Evolutionary conservation across 164 flowering plant genomes (phyloP).

Genomic region (Magnolia kwangsiensis): DNA sequence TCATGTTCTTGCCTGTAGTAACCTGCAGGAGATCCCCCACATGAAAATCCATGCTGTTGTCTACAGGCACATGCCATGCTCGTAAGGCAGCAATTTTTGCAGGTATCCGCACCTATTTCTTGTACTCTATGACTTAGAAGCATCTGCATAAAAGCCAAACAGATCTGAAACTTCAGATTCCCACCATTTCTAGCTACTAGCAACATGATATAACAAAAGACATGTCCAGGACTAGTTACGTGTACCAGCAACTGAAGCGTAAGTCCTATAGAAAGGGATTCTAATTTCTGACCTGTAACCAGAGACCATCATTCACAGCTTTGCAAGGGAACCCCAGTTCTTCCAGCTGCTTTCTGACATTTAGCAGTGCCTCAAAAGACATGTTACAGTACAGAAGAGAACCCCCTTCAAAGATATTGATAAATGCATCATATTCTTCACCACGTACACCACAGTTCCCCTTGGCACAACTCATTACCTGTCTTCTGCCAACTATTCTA

Average conservation of each 20-base stretch:
- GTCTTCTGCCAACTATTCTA: slow-evolving; percentile 73
- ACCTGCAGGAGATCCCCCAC: slow-evolving; percentile 45
- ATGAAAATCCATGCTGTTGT: slow-evolving; percentile 62
- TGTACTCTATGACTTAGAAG: slow-evolving; percentile 89
- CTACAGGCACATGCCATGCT: slow-evolving; percentile 76
- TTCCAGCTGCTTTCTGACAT: slow-evolving; percentile 90
- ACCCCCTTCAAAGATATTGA: slow-evolving; percentile 88
- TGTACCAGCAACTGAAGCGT: not conserved
- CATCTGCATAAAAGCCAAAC: slow-evolving; percentile 47
- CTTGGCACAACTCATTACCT: slow-evolving; percentile 46
- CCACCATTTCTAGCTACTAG: not conserved
- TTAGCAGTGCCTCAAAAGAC: slow-evolving; percentile 90
- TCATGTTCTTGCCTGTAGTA: slow-evolving; percentile 80
- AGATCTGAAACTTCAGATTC: slow-evolving; percentile 2
- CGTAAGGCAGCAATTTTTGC: slow-evolving; percentile 72
- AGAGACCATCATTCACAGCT: slow-evolving; percentile 94
- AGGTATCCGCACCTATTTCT: slow-evolving; percentile 84
- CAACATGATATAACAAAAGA: not conserved
- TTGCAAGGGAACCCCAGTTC: slow-evolving; percentile 97
- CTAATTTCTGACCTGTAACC: slow-evolving; percentile 77
- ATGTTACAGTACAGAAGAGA: slow-evolving; percentile 91
- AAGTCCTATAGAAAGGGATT: not conserved
- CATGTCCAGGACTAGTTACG: not conserved
- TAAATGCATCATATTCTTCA: slow-evolving; percentile 79
- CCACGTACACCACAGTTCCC: slow-evolving; percentile 42